Evolutionary conservation across 163 green algal species (phyloP), one percentile per base, ranked within the genome.

Genomic region (Chloromonas sp.): DNA sequence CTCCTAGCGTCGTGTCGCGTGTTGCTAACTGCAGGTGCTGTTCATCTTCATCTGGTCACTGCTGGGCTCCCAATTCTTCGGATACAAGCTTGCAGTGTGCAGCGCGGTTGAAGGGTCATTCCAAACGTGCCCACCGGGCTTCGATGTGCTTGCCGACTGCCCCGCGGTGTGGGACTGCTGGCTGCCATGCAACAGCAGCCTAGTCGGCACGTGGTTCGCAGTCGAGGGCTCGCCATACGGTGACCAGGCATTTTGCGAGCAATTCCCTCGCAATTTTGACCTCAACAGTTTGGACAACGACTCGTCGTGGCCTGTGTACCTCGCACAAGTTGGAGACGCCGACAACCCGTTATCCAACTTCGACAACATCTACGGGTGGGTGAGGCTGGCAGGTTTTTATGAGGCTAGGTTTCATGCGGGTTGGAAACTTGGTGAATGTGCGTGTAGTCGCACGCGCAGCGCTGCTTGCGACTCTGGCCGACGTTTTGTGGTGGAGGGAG

Each of bases 31-130:
- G 36, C 91, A 0, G 74, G 91, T 94, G 59, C 85, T 95, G 8
- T 90, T 90, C 84, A 91, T 92, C 66, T 91, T 91, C 88, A 89
- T 93, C 83, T 91, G 89, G 77, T 87, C 84, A 36, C 87, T 94
- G 59, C 87, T 94, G 13, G 91, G 91, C 71, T 14, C 58, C 13
- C 79, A 82, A 13, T 77, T 88, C 74, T 86, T 86, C 70, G 77
- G 81, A 57, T 83, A 84, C 82, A 81, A 78, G 1, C 60, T 85
- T 36, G 71, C 61, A 58, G 76, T 14, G 57, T 88, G 85, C 77
- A 1, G 58, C 2, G 71, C 66, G 1, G 61, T 89, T 71, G 15
- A 61, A 3, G 86, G 61, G 0, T 81, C 86, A 1, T 15, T 61
- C 62, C 83, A 82, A 70, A 58, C 88, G 77, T 94, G 91, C 86